Evolutionary conservation across 768 basidiomycete species (phyloP).

Genomic region (Termitomyces sp.): DNA sequence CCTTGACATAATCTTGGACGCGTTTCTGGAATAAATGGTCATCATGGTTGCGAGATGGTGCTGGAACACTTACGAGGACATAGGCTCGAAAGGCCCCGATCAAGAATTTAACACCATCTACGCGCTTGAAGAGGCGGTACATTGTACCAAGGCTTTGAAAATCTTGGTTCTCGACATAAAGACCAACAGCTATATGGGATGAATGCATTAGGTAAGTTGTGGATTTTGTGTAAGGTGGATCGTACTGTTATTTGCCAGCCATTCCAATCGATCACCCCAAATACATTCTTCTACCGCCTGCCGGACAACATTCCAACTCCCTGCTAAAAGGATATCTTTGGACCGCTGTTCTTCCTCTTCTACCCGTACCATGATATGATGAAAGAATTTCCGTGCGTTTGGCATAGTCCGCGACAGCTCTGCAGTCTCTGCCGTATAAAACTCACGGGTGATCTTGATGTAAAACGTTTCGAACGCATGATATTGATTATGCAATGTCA

Average conservation of each 20-base stretch:
- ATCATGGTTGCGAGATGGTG: not conserved
- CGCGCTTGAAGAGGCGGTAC: constrained; percentile 58
- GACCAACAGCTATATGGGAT: constrained; percentile 40
- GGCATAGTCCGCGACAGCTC: constrained; percentile 28
- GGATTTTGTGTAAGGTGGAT: not conserved
- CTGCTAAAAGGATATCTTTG: constrained; percentile 42
- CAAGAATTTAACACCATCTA: constrained; percentile 49
- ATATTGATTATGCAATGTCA: constrained; percentile 56
- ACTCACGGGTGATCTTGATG: constrained; percentile 42
- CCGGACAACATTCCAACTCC: constrained; percentile 44
- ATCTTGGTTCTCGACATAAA: constrained; percentile 44
- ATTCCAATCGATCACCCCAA: constrained; percentile 36
- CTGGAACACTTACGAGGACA: constrained; percentile 42
- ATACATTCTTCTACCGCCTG: constrained; percentile 51
- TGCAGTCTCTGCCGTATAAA: constrained; percentile 50
- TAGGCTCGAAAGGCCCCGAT: constrained; percentile 57
- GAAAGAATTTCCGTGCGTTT: constrained; percentile 50
- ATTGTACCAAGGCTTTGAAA: constrained; percentile 41
- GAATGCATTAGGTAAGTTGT: not conserved
- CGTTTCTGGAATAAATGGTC: constrained; percentile 32
- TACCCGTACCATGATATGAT: constrained; percentile 37
- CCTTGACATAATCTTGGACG: constrained; percentile 64
- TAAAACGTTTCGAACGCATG: constrained; percentile 53
- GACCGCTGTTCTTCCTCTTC: constrained; percentile 56
- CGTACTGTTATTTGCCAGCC: constrained; percentile 30